These are phyloP conservation scores for Neolentinus lepideus DNA, from an alignment of 1,284 basidiomycete species.

Conservation along the genomic window DNA sequence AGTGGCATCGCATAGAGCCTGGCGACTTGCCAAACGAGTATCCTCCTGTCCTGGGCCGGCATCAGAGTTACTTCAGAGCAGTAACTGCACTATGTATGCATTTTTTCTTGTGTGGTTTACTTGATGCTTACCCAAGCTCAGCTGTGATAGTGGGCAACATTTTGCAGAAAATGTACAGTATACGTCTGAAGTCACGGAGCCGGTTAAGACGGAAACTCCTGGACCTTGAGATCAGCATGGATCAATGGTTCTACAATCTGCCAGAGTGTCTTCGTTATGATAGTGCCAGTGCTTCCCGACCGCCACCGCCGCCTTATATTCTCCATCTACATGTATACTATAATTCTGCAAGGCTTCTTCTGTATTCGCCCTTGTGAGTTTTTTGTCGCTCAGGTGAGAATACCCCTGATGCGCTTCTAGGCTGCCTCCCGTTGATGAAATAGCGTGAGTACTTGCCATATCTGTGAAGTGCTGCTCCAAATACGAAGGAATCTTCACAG, in stretches of 20 bases:
- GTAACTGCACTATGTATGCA: slow-evolving; percentile 53
- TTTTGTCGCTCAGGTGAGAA: slow-evolving; percentile 5
- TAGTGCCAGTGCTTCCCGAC: slow-evolving; percentile 37
- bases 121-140: slow-evolving; percentile 18
- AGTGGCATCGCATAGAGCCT: slow-evolving; percentile 40
- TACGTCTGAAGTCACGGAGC: slow-evolving; percentile 40
- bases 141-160: slow-evolving; percentile 60
- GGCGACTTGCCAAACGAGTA: slow-evolving; percentile 33
- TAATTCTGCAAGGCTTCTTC: slow-evolving; percentile 68
- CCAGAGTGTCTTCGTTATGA: slow-evolving; percentile 62
- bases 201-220: slow-evolving; percentile 42
- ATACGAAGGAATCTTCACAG: background rate
- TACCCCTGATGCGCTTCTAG: background rate
- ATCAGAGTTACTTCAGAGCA: slow-evolving; percentile 55
- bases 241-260: slow-evolving; percentile 71
- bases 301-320: slow-evolving; percentile 60
- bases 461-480: too few species aligned
- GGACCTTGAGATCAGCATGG: slow-evolving; percentile 60
- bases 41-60: slow-evolving; percentile 36
- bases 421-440: slow-evolving; percentile 3
- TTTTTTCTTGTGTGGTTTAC: slow-evolving; percentile 2
- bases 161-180: slow-evolving; percentile 68
- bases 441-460: background rate
- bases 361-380: slow-evolving; percentile 79
- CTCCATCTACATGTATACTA: slow-evolving; percentile 68